Percentiles rank a stretch among this genome's conserved stretches.
These are phyloP conservation scores for Phaeophleospora eucalypticola DNA, from an alignment of 2,329 filamentous ascomycete genomes.

Conservation along the genomic window DNA sequence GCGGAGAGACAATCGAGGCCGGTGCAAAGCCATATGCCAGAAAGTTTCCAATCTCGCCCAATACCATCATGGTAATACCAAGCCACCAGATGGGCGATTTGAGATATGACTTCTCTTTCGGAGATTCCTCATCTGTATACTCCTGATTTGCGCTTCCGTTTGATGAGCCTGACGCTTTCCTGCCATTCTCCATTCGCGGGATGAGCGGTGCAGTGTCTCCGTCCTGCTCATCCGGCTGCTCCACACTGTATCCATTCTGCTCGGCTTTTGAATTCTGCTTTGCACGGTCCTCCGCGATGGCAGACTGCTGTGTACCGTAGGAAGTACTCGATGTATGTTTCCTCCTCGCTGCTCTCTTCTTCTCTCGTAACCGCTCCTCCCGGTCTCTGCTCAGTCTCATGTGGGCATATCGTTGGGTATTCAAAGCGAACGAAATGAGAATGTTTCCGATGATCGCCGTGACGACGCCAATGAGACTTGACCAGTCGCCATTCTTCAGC, in stretches of 20 bases:
- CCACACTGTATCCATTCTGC: slow-evolving; percentile 18
- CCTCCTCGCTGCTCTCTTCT: slow-evolving; percentile 31
- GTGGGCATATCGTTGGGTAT: slow-evolving; percentile 94
- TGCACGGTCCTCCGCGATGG: slow-evolving; percentile 32
- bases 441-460: slow-evolving; percentile 91
- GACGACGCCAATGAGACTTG: slow-evolving; percentile 87
- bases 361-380: slow-evolving; percentile 40
- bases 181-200: slow-evolving; percentile 46
- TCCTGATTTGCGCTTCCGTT: slow-evolving; percentile 38
- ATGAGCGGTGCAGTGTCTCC: slow-evolving; percentile 52
- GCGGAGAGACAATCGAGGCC: slow-evolving; percentile 91
- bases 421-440: slow-evolving; percentile 90
- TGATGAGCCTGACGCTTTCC: slow-evolving; percentile 38
- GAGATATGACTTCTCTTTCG: slow-evolving; percentile 68
- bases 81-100: slow-evolving; percentile 94
- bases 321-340: slow-evolving; percentile 39
- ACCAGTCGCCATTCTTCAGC: slow-evolving; percentile 57
- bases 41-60: slow-evolving; percentile 95
- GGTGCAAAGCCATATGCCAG: slow-evolving; percentile 96
- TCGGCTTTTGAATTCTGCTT: slow-evolving; percentile 20
- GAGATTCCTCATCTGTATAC: slow-evolving; percentile 36
- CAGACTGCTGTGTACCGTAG: slow-evolving; percentile 45
- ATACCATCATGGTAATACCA: slow-evolving; percentile 84
- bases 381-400: slow-evolving; percentile 73
- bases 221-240: slow-evolving; percentile 36